Conservation (phyloP, 2,329 filamentous ascomycete genomes). For the Microdochium trichocladiopsis region DNA sequence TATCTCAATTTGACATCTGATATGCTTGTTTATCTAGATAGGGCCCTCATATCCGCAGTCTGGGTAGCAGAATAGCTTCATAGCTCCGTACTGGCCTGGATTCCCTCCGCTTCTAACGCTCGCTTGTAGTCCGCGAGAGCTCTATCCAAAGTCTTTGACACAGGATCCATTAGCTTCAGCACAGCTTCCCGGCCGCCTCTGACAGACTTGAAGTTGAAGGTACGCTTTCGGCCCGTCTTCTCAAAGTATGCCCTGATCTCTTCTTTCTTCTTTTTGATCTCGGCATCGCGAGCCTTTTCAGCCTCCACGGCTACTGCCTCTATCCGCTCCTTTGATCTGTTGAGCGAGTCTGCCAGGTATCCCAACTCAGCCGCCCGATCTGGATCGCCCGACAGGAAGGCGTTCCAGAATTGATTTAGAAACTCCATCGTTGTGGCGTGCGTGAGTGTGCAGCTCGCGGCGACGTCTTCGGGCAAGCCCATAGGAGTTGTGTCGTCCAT, state of each 20-base stretch:
- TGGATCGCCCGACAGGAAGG: slow-evolving; percentile 82
- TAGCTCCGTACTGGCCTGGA: slow-evolving; percentile 38
- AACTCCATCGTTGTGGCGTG: slow-evolving; percentile 94
- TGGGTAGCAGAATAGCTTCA: slow-evolving; percentile 12
- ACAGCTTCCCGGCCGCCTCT: slow-evolving; percentile 73
- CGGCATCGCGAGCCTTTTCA: slow-evolving; percentile 63
- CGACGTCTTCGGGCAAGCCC: slow-evolving; percentile 48
- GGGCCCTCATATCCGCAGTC: too few relatives aligned
- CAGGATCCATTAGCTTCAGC: slow-evolving; percentile 67
- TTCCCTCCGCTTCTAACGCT: slow-evolving; percentile 59
- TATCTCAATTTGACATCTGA: too few relatives aligned
- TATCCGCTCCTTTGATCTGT: slow-evolving; percentile 71
- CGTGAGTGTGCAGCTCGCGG: slow-evolving; percentile 57
- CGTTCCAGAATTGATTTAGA: slow-evolving; percentile 92
- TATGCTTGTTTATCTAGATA: too few relatives aligned
- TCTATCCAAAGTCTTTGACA: slow-evolving; percentile 60
- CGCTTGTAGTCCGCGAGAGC: slow-evolving; percentile 66
- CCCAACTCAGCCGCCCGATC: slow-evolving; percentile 74
- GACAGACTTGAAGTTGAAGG: slow-evolving; percentile 60
- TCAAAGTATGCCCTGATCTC: slow-evolving; percentile 66
- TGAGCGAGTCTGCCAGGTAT: slow-evolving; percentile 75
- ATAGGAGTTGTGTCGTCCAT: slow-evolving; percentile 43
- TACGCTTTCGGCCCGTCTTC: slow-evolving; percentile 66
- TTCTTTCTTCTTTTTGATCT: slow-evolving; percentile 59
- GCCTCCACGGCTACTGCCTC: slow-evolving; percentile 74